Conservation (phyloP, 371 early-diverging fungal genomes). For the Mortierella sp. region DNA sequence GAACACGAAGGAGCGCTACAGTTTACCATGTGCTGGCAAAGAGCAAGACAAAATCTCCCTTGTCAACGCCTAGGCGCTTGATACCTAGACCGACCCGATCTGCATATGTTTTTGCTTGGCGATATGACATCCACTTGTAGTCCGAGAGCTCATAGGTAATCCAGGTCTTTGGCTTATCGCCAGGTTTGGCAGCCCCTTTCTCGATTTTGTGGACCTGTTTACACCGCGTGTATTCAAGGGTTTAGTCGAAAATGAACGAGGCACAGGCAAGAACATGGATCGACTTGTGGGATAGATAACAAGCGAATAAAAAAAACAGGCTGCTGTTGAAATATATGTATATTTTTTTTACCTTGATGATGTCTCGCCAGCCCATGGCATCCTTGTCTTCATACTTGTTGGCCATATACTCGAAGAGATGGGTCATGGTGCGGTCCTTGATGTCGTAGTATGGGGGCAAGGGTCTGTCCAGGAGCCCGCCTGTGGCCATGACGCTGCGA, state of each 20-base stretch:
- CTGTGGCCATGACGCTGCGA: constrained; percentile 57
- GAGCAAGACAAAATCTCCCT: constrained; percentile 65
- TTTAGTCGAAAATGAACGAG: neutral
- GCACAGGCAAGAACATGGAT: neutral
- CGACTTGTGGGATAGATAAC: neutral
- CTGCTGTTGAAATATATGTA: no score
- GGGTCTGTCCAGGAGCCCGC: constrained; percentile 60
- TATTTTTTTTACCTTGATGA: constrained; percentile 59
- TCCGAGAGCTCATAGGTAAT: constrained; percentile 65
- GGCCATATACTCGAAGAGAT: constrained; percentile 61
- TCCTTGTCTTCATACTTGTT: constrained; percentile 56
- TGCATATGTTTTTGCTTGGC: constrained; percentile 55
- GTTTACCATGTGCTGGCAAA: constrained; percentile 69
- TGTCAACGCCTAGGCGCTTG: constrained; percentile 55
- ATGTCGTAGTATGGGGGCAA: constrained; percentile 55
- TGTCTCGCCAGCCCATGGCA: constrained; percentile 61
- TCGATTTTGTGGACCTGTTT: constrained; percentile 59
- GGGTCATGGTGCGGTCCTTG: constrained; percentile 56
- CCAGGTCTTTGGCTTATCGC: constrained; percentile 65
- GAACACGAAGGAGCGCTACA: neutral
- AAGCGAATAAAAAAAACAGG: no score
- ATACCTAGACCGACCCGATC: constrained; percentile 58
- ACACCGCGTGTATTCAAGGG: neutral
- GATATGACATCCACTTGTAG: constrained; percentile 63
- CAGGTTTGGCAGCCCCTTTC: constrained; percentile 36